phyloP scores from a whole-genome alignment of 163 green algal genomes.

The Prototheca cutis region DNA sequence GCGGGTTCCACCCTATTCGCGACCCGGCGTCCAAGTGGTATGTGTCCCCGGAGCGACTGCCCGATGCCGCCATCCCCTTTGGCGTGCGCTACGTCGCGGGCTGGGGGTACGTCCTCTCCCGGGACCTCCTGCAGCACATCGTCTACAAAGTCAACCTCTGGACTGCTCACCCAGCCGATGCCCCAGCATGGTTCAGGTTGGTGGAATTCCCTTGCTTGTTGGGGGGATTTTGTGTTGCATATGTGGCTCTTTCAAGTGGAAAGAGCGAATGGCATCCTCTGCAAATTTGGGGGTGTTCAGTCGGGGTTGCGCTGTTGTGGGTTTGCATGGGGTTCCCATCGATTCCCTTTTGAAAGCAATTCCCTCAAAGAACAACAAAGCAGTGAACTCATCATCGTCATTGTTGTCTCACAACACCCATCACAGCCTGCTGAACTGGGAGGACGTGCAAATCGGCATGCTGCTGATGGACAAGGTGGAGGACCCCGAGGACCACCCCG shows the following conservation, averaged over 20 bases:
- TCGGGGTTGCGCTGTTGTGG: no score
- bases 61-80: slow-evolving; percentile 25
- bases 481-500: slow-evolving; percentile 3
- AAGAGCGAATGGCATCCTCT: no score
- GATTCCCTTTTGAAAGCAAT: no score
- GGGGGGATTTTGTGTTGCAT: no score
- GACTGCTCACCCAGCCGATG: slow-evolving; percentile 5
- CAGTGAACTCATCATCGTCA: no score
- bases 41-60: slow-evolving; percentile 28
- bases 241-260: no score
- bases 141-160: slow-evolving; percentile 25
- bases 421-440: slow-evolving; percentile 1
- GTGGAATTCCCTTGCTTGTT: no score
- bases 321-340: no score
- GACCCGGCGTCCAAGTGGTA: slow-evolving; percentile 28
- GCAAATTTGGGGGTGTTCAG: no score
- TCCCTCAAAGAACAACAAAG: no score
- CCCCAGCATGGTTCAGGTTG: slow-evolving; percentile 35
- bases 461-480: background rate
- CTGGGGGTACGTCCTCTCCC: slow-evolving; percentile 41
- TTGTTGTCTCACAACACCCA: no score
- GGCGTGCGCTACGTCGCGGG: slow-evolving; percentile 35
- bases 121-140: slow-evolving; percentile 23
- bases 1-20: slow-evolving; percentile 34
- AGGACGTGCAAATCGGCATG: background rate